Percentiles rank a stretch among this genome's conserved stretches.
Conservation (phyloP, 176 grass and related monocot species). For the Carex scoparia region DNA sequence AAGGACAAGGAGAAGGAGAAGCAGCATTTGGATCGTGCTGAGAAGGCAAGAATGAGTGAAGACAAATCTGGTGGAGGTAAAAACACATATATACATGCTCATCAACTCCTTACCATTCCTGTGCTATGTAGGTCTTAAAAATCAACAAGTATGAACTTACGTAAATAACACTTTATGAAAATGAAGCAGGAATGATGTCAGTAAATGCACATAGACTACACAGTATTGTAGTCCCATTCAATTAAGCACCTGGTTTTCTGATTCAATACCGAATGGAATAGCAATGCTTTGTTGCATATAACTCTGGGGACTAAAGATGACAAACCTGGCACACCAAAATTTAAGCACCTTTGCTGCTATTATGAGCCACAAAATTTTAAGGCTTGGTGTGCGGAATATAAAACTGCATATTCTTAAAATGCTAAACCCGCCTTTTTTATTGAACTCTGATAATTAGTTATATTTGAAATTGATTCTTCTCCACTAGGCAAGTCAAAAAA, state of each 20-base stretch:
- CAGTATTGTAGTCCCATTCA: background rate
- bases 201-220: background rate
- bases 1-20: constrained; percentile 60
- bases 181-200: background rate
- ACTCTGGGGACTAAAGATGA: background rate
- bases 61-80: constrained; percentile 54
- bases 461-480: constrained; percentile 21
- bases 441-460: constrained; percentile 17
- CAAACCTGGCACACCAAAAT: background rate
- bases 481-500: constrained; percentile 17
- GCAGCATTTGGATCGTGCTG: constrained; percentile 40
- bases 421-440: background rate
- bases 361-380: background rate
- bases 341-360: background rate
- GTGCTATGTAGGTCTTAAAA: background rate
- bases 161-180: background rate
- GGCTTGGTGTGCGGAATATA: background rate
- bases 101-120: background rate
- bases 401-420: background rate
- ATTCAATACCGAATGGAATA: background rate
- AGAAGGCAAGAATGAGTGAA: constrained; percentile 64
- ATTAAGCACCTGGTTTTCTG: background rate
- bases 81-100: constrained; percentile 11
- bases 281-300: constrained; percentile 3
- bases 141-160: background rate